Percentiles rank a stretch among this genome's conserved stretches.
Evolutionary conservation across 2,329 filamentous ascomycete genomes (phyloP).

Genomic region (Apiospora sp.): DNA sequence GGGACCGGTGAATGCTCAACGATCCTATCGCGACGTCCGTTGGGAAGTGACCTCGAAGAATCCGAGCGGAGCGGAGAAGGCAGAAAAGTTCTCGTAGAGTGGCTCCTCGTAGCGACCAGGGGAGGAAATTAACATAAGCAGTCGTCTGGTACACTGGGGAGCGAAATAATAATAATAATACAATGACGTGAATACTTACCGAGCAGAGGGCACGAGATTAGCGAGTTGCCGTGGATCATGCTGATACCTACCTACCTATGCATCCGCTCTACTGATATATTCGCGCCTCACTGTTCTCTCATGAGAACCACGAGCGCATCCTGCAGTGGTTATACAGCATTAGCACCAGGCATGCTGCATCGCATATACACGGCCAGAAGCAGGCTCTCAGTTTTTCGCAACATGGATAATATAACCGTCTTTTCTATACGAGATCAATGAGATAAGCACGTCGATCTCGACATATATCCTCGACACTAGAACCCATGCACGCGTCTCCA

Average conservation of each 20-base stretch:
- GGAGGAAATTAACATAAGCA: background rate
- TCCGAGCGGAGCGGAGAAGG: slow-evolving; percentile 10
- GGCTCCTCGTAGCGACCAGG: background rate
- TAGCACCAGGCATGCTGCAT: background rate
- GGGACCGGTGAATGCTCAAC: slow-evolving; percentile 5
- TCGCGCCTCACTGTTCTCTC: no score
- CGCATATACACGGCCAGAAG: background rate
- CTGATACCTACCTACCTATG: no score
- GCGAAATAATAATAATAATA: background rate
- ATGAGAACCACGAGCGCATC: no score
- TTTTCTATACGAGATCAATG: no score
- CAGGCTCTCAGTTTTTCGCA: background rate
- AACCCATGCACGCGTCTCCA: no score
- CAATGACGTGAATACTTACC: background rate
- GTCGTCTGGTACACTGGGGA: background rate
- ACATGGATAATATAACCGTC: background rate
- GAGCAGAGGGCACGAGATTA: background rate
- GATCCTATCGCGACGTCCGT: slow-evolving; percentile 14
- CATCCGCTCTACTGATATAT: background rate
- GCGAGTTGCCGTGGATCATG: background rate
- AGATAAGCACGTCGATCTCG: no score
- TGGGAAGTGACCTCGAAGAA: background rate
- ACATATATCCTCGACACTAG: no score
- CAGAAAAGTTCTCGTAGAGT: background rate
- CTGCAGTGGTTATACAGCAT: background rate